These are phyloP conservation scores for Grosmannia serpens DNA, from an alignment of 2,329 filamentous ascomycete species.

Conservation along the genomic window DNA sequence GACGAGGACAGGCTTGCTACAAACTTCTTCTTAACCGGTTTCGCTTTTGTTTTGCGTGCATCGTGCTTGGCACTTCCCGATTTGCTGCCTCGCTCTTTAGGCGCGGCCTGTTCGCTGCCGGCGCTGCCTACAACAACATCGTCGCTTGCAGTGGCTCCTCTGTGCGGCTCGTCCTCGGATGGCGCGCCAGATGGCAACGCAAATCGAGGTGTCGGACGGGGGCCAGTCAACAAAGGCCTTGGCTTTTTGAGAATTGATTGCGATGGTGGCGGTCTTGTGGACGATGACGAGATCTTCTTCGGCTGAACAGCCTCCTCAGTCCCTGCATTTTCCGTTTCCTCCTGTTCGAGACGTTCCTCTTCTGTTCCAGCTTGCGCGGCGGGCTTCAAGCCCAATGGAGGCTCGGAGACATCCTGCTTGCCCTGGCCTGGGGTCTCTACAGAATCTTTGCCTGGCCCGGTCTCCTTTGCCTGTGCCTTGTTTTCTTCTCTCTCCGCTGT, in stretches of 20 bases:
- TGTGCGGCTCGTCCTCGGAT: slow-evolving; percentile 28
- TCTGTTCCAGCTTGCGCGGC: neutral
- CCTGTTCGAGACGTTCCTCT: neutral
- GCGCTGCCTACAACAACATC: slow-evolving; percentile 6
- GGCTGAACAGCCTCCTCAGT: slow-evolving; percentile 3
- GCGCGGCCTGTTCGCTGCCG: neutral
- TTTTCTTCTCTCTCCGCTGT: neutral
- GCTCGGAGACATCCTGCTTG: too few relatives aligned
- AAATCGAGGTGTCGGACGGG: slow-evolving; percentile 50
- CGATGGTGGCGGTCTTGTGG: slow-evolving; percentile 33
- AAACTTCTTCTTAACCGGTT: slow-evolving; percentile 21
- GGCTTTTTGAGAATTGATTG: slow-evolving; percentile 52
- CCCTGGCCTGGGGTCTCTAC: too few relatives aligned
- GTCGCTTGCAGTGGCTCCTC: slow-evolving; percentile 13
- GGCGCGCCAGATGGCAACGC: slow-evolving; percentile 34
- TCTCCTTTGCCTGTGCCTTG: neutral
- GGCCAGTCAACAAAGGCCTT: slow-evolving; percentile 28
- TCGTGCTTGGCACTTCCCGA: neutral
- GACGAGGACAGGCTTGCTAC: slow-evolving; percentile 30
- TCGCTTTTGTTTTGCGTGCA: neutral
- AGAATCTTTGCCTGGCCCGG: neutral
- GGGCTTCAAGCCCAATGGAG: neutral
- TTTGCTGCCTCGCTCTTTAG: neutral
- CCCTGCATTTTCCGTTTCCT: neutral
- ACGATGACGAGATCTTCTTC: slow-evolving; percentile 24